A percentile compares a stretch with the other conserved stretches of the same genome.
These are phyloP conservation scores for Leccinum truebloodii DNA, from an alignment of 768 basidiomycete species.

Conservation along the genomic window DNA sequence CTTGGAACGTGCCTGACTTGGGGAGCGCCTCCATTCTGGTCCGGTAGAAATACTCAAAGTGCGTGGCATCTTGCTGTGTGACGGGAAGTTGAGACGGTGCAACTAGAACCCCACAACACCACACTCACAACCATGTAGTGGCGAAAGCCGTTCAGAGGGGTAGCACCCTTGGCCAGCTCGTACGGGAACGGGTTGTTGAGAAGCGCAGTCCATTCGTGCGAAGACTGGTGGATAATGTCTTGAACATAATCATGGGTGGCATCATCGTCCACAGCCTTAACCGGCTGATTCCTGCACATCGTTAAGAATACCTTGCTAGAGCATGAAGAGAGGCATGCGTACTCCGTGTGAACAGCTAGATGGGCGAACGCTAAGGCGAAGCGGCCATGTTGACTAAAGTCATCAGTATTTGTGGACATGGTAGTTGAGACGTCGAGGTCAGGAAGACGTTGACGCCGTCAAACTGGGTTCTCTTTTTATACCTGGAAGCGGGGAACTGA, in stretches of 20 bases:
- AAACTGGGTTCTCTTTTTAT: not conserved
- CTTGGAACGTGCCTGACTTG: not conserved
- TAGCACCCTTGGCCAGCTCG: not conserved
- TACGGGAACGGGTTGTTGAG: not conserved
- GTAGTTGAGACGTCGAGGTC: not conserved
- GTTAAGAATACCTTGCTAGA: no score
- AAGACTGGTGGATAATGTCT: not conserved
- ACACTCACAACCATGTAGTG: slow-evolving; percentile 9
- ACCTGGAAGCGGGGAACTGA: not conserved
- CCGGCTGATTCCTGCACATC: not conserved
- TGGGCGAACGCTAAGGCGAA: not conserved
- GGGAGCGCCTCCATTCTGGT: not conserved
- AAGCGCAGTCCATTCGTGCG: not conserved
- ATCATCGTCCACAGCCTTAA: not conserved
- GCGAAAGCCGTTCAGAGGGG: slow-evolving; percentile 4
- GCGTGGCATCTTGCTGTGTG: slow-evolving; percentile 6
- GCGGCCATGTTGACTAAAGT: not conserved
- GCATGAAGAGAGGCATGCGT: not conserved
- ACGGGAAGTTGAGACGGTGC: not conserved
- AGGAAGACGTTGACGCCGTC: not conserved
- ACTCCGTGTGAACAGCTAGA: not conserved
- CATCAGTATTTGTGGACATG: not conserved
- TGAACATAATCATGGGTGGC: not conserved
- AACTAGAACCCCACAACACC: not conserved
- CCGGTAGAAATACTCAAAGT: slow-evolving; percentile 4